phyloP scores from a whole-genome alignment of 108 stramenopile species.

The Heterococcus sp. region DNA sequence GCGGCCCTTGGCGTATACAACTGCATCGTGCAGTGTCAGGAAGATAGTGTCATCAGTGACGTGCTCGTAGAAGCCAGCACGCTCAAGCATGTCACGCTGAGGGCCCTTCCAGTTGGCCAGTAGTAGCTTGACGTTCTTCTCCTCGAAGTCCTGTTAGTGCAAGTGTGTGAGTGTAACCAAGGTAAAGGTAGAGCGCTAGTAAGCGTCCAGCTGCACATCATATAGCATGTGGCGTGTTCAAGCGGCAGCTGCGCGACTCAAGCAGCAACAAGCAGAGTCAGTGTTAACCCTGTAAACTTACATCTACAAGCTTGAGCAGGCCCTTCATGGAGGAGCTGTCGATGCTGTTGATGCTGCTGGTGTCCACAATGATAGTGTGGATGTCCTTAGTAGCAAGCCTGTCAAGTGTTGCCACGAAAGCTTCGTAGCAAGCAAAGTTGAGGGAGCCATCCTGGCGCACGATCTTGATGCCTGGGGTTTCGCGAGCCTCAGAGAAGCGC shows the following conservation, averaged over 20 bases:
- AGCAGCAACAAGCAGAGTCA: no score
- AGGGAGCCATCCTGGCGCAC: no score
- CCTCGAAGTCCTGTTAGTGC: constrained; percentile 25
- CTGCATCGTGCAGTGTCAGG: constrained; percentile 35
- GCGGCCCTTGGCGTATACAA: no score
- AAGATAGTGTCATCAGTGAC: constrained; percentile 16
- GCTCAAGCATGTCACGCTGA: constrained; percentile 32
- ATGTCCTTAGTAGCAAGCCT: no score
- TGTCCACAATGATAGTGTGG: constrained; percentile 41
- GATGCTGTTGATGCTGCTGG: constrained; percentile 37
- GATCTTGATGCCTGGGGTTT: constrained; percentile 48
- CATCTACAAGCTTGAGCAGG: constrained; percentile 28
- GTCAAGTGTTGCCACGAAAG: constrained; percentile 3
- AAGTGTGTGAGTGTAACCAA: no score
- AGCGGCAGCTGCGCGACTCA: no score
- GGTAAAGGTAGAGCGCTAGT: no score
- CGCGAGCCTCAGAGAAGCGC: constrained; percentile 49
- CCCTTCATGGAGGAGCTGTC: constrained; percentile 43
- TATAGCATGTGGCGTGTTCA: no score
- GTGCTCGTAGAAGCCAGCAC: constrained; percentile 34
- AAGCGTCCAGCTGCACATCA: no score
- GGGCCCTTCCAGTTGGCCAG: constrained; percentile 56
- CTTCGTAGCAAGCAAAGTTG: no score
- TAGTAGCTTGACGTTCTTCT: constrained; percentile 28
- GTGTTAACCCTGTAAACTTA: no score